These are phyloP conservation scores for Candida xyloterini DNA, from an alignment of 805 yeast species.

Conservation along the genomic window DNA sequence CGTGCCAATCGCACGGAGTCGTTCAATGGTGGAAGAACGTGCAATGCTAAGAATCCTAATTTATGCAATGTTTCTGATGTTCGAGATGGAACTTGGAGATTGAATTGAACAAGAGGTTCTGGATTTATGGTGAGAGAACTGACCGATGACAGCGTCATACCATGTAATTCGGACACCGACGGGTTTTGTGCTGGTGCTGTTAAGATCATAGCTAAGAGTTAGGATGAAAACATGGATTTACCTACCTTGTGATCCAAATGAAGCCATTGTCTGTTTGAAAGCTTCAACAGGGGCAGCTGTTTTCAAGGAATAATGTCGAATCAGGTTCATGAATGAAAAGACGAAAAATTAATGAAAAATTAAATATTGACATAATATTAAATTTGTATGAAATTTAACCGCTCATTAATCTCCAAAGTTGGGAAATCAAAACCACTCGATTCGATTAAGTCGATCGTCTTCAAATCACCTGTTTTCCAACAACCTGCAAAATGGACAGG, in stretches of 20 bases:
- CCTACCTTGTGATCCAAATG: constrained; percentile 36
- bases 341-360: constrained; percentile 2
- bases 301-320: constrained; percentile 8
- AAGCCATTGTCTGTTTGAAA: constrained; percentile 35
- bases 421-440: constrained; percentile 3
- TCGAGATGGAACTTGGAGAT: constrained; percentile 79
- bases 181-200: constrained; percentile 43
- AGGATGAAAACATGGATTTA: constrained; percentile 31
- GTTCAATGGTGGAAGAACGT: constrained; percentile 61
- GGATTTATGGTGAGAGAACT: constrained; percentile 79
- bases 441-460: neutral
- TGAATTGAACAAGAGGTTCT: constrained; percentile 76
- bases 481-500: constrained; percentile 27
- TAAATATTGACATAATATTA: neutral
- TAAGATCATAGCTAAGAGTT: constrained; percentile 49
- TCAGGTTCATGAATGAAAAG: constrained; percentile 2
- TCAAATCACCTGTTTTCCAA: constrained; percentile 21
- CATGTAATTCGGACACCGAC: constrained; percentile 43
- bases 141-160: constrained; percentile 84
- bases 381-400: constrained; percentile 13
- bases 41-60: constrained; percentile 64
- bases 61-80: constrained; percentile 67
- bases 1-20: constrained; percentile 59
- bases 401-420: constrained; percentile 3
- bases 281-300: constrained; percentile 25